These are phyloP conservation scores for Gleditsia sinensis DNA, from an alignment of 306 rosid species.

Conservation along the genomic window DNA sequence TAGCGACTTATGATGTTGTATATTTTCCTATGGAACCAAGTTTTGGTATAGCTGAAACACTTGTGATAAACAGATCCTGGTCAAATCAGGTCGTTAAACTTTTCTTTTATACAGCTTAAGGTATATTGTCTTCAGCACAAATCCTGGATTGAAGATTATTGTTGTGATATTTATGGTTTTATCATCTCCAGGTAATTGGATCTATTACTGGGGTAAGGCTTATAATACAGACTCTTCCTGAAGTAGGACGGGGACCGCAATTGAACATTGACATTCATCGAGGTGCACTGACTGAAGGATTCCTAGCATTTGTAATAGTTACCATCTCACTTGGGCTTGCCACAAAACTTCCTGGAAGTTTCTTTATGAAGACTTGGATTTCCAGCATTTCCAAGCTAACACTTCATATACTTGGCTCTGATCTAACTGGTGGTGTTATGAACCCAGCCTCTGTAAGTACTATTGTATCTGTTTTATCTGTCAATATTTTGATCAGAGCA, in stretches of 20 bases:
- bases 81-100: not conserved
- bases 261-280: conserved; percentile 71
- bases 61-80: not conserved
- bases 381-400: conserved; percentile 85
- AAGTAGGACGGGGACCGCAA: conserved; percentile 75
- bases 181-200: conserved; percentile 71
- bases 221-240: conserved; percentile 64
- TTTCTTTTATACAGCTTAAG: not conserved
- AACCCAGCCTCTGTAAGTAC: conserved; percentile 92
- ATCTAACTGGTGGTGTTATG: conserved; percentile 93
- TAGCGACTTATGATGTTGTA: not conserved
- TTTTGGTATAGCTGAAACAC: conserved; percentile 16
- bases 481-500: not conserved
- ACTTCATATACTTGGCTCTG: conserved; percentile 87
- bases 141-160: conserved; percentile 2
- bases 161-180: conserved; percentile 24
- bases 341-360: conserved; percentile 59
- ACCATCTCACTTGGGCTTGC: conserved; percentile 72
- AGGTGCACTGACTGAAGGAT: conserved; percentile 88
- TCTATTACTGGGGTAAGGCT: conserved; percentile 72
- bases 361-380: conserved; percentile 94
- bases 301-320: conserved; percentile 74
- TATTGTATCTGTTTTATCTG: not conserved
- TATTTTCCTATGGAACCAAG: not conserved
- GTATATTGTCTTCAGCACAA: not conserved